Conservation (phyloP, 2,329 filamentous ascomycete species). For the Fusarium nanum region DNA sequence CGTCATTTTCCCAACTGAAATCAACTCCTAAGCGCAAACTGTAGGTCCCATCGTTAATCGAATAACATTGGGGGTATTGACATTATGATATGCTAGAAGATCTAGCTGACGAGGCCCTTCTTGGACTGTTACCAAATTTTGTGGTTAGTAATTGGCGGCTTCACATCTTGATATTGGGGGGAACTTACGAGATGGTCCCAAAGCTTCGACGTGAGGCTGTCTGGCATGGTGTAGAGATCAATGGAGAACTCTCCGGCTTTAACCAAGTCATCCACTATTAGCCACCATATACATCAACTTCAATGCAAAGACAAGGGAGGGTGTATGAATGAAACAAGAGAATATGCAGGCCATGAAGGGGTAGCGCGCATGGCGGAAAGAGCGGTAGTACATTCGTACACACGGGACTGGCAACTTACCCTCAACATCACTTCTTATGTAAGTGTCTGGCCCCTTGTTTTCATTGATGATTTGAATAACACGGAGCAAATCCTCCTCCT, state of each 20-base stretch:
- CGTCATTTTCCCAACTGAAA: conserved; percentile 40
- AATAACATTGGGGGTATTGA: conserved; percentile 36
- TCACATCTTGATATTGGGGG: background rate
- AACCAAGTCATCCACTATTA: conserved; percentile 53
- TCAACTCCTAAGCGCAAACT: conserved; percentile 37
- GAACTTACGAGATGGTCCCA: conserved; percentile 81
- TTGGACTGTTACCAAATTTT: conserved; percentile 49
- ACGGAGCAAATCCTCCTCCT: conserved; percentile 91
- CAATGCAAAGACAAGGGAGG: conserved; percentile 36
- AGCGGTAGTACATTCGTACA: background rate
- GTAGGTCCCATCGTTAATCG: conserved; percentile 31
- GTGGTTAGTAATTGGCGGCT: conserved; percentile 8
- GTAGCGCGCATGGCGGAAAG: background rate
- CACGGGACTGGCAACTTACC: conserved; percentile 67
- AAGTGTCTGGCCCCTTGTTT: conserved; percentile 92
- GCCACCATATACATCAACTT: conserved; percentile 50
- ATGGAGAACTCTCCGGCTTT: conserved; percentile 96
- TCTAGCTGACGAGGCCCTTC: conserved; percentile 56
- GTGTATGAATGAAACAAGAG: background rate
- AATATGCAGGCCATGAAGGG: background rate
- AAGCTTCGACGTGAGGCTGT: conserved; percentile 88
- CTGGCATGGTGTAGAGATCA: conserved; percentile 96
- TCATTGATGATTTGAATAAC: conserved; percentile 99
- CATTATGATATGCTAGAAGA: conserved; percentile 29
- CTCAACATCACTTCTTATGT: conserved; percentile 97